phyloP scores from a whole-genome alignment of 208 protist species.

The Tetramitus jugosus region DNA sequence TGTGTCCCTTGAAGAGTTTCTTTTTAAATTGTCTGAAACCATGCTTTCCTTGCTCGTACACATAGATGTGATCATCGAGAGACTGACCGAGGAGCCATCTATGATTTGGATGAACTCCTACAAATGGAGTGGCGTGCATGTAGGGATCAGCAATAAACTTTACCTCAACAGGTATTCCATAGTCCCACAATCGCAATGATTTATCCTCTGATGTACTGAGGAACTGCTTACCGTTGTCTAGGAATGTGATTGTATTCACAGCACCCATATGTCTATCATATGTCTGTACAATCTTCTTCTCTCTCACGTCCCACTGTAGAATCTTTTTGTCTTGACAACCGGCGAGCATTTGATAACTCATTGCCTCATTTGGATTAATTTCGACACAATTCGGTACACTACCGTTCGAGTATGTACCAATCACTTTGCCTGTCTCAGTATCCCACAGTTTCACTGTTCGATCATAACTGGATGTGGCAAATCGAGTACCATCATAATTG shows the following conservation, averaged over 20 bases:
- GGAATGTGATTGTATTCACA: constrained; percentile 86
- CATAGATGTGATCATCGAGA: constrained; percentile 86
- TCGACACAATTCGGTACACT: constrained; percentile 55
- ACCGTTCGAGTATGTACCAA: constrained; percentile 56
- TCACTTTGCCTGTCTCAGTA: constrained; percentile 68
- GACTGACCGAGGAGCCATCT: constrained; percentile 80
- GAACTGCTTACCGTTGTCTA: constrained; percentile 77
- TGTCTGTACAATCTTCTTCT: constrained; percentile 53
- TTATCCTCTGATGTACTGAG: constrained; percentile 89
- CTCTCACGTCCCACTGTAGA: constrained; percentile 29
- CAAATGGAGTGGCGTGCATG: constrained; percentile 73
- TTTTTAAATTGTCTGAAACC: constrained; percentile 65
- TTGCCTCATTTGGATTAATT: constrained; percentile 53
- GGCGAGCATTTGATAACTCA: constrained; percentile 53
- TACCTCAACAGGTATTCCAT: constrained; percentile 84
- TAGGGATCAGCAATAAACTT: constrained; percentile 86
- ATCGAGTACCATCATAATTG: constrained; percentile 60
- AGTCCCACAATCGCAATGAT: constrained; percentile 91
- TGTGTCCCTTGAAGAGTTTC: constrained; percentile 81
- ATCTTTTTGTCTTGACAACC: constrained; percentile 57
- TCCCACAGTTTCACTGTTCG: constrained; percentile 81
- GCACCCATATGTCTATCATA: constrained; percentile 90
- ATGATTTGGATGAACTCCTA: constrained; percentile 72
- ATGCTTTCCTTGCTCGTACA: constrained; percentile 71
- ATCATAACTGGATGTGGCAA: constrained; percentile 81